Evolutionary conservation across 225 moss, liverwort and hornwort genomes (phyloP), one percentile per base, ranked within the genome.

Genomic region (Antitrichia curtipendula): DNA sequence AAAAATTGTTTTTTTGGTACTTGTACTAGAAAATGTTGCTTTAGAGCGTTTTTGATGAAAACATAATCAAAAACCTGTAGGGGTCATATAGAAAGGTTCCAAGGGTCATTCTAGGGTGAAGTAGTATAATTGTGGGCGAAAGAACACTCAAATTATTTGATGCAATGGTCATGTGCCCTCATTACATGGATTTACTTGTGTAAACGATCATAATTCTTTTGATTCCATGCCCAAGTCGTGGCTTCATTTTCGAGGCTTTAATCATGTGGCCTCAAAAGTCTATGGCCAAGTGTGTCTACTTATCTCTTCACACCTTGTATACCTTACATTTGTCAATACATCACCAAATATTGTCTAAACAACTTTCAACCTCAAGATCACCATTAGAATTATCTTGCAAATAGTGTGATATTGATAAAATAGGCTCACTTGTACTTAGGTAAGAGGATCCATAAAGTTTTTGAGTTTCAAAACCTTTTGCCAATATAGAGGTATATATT

Each of bases 391-490:
- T 53, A n/a, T 3, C 16, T 76, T 76, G 2, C n/a, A 54, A n/a
- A 76, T n/a, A 9, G 3, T 34, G 8, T 34, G 5, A 8, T 1
- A 49, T 0, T 23, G 0, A 52, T 75, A 23, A 54, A 76, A 54
- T 6, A n/a, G 2, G 8, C 2, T 25, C 10, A 54, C 1, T 16
- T 2, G 0, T 4, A 24, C 4, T 9, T n/a, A 77, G 1, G 6
- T 16, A n/a, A 2, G 36, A 54, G 2, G 6, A 6, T 6, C 4
- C 3, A n/a, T 16, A n/a, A 4, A 10, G 1, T 0, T 0, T 24
- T 0, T 4, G 0, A 24, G 10, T 54, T 76, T n/a, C 34, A 24
- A n/a, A 53, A 6, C 0, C 0, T 0, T 15, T 76, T 0, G 0
- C 6, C 2, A 53, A 6, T 36, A 77, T 7, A 15, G 4, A 15